A percentile compares a stretch with the other conserved stretches of the same genome.
phyloP scores from a whole-genome alignment of 345 rosid species.

The Eucalyptus erythrocorys region DNA sequence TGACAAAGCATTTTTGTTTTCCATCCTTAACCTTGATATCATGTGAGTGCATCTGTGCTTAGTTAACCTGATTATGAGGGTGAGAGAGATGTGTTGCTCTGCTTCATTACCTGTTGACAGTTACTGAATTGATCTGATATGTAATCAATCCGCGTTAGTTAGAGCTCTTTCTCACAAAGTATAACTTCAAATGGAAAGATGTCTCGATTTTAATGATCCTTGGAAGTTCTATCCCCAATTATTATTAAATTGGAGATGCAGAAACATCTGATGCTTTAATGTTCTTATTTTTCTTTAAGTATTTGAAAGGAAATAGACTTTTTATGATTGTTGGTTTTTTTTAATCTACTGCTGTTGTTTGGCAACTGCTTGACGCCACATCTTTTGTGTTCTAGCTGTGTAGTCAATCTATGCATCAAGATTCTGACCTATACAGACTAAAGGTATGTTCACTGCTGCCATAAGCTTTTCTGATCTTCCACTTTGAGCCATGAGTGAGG shows the following conservation, averaged over 20 bases:
- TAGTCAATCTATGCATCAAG: slow-evolving; percentile 8
- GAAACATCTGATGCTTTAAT: not conserved
- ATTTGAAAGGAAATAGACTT: not conserved
- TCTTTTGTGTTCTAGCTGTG: slow-evolving; percentile 20
- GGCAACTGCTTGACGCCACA: not conserved
- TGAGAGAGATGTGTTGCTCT: not conserved
- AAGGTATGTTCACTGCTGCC: slow-evolving; percentile 19
- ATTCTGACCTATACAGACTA: slow-evolving; percentile 4
- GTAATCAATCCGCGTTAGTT: not conserved
- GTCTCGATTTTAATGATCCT: not conserved
- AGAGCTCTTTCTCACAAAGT: not conserved
- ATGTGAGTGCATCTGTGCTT: not conserved
- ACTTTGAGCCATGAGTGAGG: not conserved
- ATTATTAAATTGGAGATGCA: not conserved
- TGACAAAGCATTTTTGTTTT: not conserved
- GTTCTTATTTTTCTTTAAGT: not conserved
- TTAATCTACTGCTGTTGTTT: not conserved
- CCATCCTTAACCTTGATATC: not conserved
- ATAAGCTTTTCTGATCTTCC: not conserved
- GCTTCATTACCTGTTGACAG: not conserved
- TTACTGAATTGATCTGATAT: not conserved
- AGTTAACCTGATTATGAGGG: not conserved
- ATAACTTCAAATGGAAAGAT: not conserved
- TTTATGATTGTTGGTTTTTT: not conserved
- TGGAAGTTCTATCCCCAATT: not conserved